These are phyloP conservation scores for Cytospora schulzeri DNA, from an alignment of 2,329 filamentous ascomycete species.

Conservation along the genomic window DNA sequence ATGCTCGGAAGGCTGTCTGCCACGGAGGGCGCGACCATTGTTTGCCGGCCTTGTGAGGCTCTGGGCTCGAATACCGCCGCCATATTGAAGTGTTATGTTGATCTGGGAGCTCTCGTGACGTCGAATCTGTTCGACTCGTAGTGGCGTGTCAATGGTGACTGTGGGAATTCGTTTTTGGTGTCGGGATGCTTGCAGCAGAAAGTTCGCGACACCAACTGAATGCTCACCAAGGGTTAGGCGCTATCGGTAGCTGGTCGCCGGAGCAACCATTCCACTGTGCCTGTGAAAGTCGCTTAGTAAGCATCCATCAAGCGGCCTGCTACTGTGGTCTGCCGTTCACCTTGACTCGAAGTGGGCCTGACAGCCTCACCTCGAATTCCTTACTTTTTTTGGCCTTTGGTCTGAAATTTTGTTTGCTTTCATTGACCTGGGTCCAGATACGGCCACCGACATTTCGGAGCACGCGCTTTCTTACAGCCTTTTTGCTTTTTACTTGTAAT, in stretches of 20 bases:
- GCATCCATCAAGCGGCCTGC: not conserved
- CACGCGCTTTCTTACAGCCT: not conserved
- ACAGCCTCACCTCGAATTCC: not conserved
- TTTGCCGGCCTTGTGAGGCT: conserved; percentile 65
- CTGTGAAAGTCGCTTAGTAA: conserved; percentile 1
- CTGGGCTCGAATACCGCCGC: conserved; percentile 68
- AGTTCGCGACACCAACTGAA: conserved; percentile 1
- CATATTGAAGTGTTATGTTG: conserved; percentile 42
- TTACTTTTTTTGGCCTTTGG: conserved; percentile 5
- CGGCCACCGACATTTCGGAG: not conserved
- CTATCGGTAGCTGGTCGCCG: conserved; percentile 23
- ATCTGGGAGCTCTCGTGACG: not conserved
- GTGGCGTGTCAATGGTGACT: not conserved
- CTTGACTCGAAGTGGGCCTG: conserved; percentile 20
- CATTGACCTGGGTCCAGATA: not conserved
- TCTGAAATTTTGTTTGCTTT: conserved; percentile 16
- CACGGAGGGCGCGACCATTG: conserved; percentile 65
- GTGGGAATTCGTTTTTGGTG: not conserved
- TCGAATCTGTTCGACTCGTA: not conserved
- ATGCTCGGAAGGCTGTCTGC: conserved; percentile 81
- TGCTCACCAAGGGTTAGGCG: not conserved
- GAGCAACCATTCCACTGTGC: conserved; percentile 24
- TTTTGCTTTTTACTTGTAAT: not conserved
- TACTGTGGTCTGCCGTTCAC: no score
- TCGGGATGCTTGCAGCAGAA: not conserved